phyloP scores from a whole-genome alignment of 495 filamentous ascomycete species.

The Annulohypoxylon stygium region DNA sequence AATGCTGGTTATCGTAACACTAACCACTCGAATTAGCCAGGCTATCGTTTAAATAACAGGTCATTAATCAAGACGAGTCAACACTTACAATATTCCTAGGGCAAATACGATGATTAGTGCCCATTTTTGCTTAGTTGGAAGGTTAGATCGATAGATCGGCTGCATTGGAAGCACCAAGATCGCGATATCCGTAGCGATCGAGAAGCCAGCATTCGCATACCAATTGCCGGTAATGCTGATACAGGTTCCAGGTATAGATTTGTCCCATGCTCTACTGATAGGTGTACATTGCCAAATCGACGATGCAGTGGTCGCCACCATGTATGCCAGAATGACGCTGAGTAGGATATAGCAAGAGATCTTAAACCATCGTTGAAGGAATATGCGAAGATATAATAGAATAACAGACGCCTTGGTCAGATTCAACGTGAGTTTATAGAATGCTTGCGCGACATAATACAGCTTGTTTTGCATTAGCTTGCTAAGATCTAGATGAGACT shows the following conservation, averaged over 20 bases:
- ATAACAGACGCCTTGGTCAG: conserved; percentile 54
- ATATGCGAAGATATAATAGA: conserved; percentile 55
- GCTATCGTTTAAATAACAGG: not conserved
- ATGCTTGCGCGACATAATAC: conserved; percentile 51
- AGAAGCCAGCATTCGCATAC: conserved; percentile 68
- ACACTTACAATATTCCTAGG: conserved; percentile 63
- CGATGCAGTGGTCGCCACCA: conserved; percentile 47
- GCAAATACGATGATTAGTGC: conserved; percentile 67
- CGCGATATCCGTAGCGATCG: conserved; percentile 65
- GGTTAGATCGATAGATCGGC: conserved; percentile 61
- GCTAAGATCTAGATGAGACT: not conserved
- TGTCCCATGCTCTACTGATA: conserved; percentile 66
- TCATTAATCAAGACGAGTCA: not conserved
- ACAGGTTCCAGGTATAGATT: conserved; percentile 62
- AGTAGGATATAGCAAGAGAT: conserved; percentile 45
- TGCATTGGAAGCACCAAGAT: conserved; percentile 69
- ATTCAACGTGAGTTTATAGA: conserved; percentile 52
- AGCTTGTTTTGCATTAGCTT: conserved; percentile 31
- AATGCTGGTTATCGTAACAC: conserved; percentile 50
- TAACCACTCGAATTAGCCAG: conserved; percentile 27
- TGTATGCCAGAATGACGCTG: conserved; percentile 42
- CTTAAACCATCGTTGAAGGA: conserved; percentile 51
- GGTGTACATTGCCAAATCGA: conserved; percentile 68
- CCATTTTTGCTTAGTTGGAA: conserved; percentile 65
- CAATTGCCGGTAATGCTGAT: conserved; percentile 59